Evolutionary conservation across 1,284 basidiomycete genomes (phyloP), one percentile per base, ranked within the genome.

Genomic region (Veloboletus limbatus): DNA sequence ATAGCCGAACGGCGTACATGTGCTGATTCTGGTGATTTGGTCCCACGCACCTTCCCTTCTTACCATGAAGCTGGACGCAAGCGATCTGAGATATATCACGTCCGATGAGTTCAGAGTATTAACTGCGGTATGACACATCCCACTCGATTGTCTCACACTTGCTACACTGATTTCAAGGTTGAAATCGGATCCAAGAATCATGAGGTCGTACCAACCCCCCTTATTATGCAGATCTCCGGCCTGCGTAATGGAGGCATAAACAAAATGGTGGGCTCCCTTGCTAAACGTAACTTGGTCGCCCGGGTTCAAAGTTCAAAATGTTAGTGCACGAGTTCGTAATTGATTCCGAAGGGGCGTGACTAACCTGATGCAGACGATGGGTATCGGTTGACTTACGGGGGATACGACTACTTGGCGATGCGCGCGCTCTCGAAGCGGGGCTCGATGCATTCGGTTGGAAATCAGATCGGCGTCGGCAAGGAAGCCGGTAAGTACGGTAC

Each of bases 121-220:
- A 27, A 93, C 92, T 20, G 92, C 96, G 39, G 93, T 97, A 62
- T 43, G 82, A 31, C 20, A 26, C 42, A 16, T 40, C 25, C 32
- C 14, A n/a, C 21, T 38, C 20, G 24, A 44, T 37, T 7, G 26
- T 48, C 40, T 44, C 41, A 2, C 44, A 6, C n/a, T 6, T 31
- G 36, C 18, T 40, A 39, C 28, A 26, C 34, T 17, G 17, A 33
- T 16, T 17, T 16, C 10, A 28, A 96, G 92, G 88, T 90, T 32
- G 96, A 99, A 72, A 94, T 97, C 79, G 97, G 96, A 27, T 97
- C 92, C 5, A 97, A 97, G 72, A 98, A 98, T 62, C 96, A 99
- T 65, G 90, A 98, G 69, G 80, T 97, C 34, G 95, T 99, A 3
- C 96, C 96, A 1, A 85, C 91, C 0, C 67, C 79, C 0, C 79